Base-by-base conservation (phyloP, 2,329 filamentous ascomycete species). In the Curvularia sp. region DNA sequence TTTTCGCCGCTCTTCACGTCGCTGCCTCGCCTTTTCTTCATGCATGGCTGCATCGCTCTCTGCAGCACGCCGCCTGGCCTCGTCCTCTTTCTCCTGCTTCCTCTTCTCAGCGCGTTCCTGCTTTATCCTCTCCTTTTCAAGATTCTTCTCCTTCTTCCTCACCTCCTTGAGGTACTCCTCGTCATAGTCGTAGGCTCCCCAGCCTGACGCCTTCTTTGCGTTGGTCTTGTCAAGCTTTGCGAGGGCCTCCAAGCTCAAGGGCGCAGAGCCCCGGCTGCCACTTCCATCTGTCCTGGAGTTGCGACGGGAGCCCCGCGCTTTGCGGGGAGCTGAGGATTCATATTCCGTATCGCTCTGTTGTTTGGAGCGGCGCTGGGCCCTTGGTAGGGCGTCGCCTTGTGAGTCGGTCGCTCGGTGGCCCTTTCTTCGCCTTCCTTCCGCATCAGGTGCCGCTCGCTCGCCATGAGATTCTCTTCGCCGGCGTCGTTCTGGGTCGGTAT, bases 161-260 rank as follows among this genome's bases (percentile, higher is more conserved):
- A 79, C 74, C 57, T 78, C 73, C 46, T 67, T 73, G 30, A 78
- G 53, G 55, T 78, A 78, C 28, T 75, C 69, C 28, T 75, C 74
- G 54, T 78, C 77, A 49, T 77, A 78, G 60, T 79, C 77, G 53
- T 79, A 77, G 9, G 75, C 73, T 22, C 72, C 72, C 76, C 78
- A 81, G 12, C 66, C 67, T 3, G 79, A 79, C 1, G 68, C 64
- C 57, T 80, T 81, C 62, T 86, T 83, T 26, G 83, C 81, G 75
- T 91, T 88, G 53, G 85, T 78, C 49, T 85, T 82, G 66, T 92
- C 84, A 47, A 93, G 76, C 69, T 87, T 86, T 12, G 88, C 88
- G 49, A 93, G 77, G 5, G 89, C 87, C 66, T 86, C 85, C 60
- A 77, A 80, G 75, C 69, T 87, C 68, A 83, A 65, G 48, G 76